phyloP scores from a whole-genome alignment of 192 early-diverging fungal species.

The Thamnidium elegans region DNA sequence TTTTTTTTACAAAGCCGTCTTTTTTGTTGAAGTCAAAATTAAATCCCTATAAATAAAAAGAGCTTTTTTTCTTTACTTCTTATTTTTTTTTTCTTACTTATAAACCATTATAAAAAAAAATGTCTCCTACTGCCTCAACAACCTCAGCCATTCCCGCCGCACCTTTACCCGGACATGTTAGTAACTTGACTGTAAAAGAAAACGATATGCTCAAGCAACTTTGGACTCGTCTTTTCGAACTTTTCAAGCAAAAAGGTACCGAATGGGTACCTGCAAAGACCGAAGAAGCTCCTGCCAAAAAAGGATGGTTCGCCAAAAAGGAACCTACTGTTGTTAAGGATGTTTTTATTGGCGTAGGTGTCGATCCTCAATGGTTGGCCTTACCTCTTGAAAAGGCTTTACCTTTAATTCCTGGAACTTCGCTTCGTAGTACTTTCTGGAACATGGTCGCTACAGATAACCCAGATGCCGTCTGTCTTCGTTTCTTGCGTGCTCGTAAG shows the following conservation, averaged over 20 bases:
- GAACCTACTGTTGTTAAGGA: not conserved
- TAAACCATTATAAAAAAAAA: not conserved
- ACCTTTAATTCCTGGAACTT: conserved; percentile 15
- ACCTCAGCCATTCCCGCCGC: not conserved
- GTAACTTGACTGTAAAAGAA: conserved; percentile 43
- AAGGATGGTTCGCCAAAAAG: conserved; percentile 13
- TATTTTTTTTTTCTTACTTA: conserved; percentile 1
- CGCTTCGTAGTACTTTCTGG: conserved; percentile 61
- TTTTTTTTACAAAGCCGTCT: conserved; percentile 14
- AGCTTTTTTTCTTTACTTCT: conserved; percentile 1
- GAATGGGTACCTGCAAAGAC: not conserved
- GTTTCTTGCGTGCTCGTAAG: conserved; percentile 86
- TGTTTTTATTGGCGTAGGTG: conserved; percentile 13
- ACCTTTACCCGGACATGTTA: conserved; percentile 8
- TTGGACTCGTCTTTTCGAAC: conserved; percentile 43
- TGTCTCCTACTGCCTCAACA: conserved; percentile 1
- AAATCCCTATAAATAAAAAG: no score
- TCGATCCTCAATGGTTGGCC: conserved; percentile 1
- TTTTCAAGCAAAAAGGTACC: conserved; percentile 34
- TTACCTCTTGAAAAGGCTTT: conserved; percentile 28
- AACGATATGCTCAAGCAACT: conserved; percentile 45
- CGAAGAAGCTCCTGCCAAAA: not conserved
- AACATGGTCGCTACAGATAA: conserved; percentile 58
- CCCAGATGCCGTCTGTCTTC: conserved; percentile 70
- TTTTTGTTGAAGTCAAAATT: conserved; percentile 3